Base-by-base conservation (phyloP, 2,329 filamentous ascomycete genomes). In the Penicillium sp. region DNA sequence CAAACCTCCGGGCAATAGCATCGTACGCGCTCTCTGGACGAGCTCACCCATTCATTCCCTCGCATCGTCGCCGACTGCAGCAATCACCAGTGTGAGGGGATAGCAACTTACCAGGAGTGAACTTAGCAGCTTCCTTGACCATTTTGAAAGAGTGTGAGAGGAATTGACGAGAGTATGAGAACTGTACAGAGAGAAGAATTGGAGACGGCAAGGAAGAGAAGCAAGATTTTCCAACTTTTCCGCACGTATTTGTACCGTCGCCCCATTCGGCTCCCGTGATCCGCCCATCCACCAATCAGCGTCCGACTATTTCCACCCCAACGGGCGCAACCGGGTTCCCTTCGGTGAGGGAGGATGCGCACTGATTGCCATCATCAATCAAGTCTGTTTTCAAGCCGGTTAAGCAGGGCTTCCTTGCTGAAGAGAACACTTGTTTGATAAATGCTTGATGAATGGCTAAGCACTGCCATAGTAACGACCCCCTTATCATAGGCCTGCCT, bases 241-340 rank as follows among this genome's bases (percentile, higher is more conserved):
- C n/a, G 11, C 37, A 10, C 25, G 68, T 71, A 75, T 75, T 76
- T 75, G 71, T 75, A 75, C 64, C 64, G 70, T 61, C 57, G 70
- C 68, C 68, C 71, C 71, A 70, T 68, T 65, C 61, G 58, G 58
- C 66, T 73, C 73, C 74, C 74, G 75, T 75, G 73, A 76, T 73
- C 68, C 57, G 57, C 42, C 16, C 2, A 3, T 56, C 25, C 26
- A 38, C 75, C 75, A 77, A 77, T 77, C 73, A 77, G 58, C n/a
- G 59, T 0, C 4, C 3, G 35, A 70, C 70, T 75, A 73, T 75
- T 77, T 76, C 69, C 74, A 63, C 66, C 28, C 51, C 19, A 26
- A 70, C 74, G 75, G 75, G 73, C 73, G 68, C 69, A 70, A 69
- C 69, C 75, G 75, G 75, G 66, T 68, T 61, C 45, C n/a, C 45